phyloP scores from a whole-genome alignment of 352 stramenopile species.

The Elongisporangium senticosum region DNA sequence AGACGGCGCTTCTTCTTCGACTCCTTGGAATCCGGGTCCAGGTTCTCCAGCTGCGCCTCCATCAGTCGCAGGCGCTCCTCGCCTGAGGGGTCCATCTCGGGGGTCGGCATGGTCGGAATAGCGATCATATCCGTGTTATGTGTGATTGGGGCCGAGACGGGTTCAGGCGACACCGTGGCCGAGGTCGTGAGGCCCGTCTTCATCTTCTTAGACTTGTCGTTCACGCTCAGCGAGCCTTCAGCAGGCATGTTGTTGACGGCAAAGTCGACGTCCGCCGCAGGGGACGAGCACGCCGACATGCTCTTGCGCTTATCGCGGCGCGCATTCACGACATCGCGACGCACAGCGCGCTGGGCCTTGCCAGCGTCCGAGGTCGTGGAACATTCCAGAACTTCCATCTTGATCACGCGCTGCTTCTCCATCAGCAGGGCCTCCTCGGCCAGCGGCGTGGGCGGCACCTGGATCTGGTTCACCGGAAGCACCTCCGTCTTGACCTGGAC shows the following conservation, averaged over 20 bases:
- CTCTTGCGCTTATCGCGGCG: conserved; percentile 78
- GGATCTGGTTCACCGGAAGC: conserved; percentile 57
- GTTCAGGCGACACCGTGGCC: conserved; percentile 16
- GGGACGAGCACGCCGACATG: conserved; percentile 16
- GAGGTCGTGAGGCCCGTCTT: conserved; percentile 63
- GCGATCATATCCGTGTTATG: conserved; percentile 1
- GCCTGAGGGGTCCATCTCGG: conserved; percentile 55
- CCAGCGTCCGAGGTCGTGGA: conserved; percentile 13
- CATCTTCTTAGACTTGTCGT: conserved; percentile 63
- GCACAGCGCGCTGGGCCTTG: conserved; percentile 63
- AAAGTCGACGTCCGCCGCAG: conserved; percentile 1
- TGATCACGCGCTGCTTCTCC: conserved; percentile 51
- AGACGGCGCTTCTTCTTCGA: conserved; percentile 87
- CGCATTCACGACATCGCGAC: conserved; percentile 59
- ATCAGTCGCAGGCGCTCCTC: conserved; percentile 79
- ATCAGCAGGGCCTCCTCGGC: conserved; percentile 14
- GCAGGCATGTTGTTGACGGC: conserved; percentile 4
- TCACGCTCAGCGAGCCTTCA: conserved; percentile 11
- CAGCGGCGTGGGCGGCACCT: conserved; percentile 26
- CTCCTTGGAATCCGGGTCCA: conserved; percentile 85
- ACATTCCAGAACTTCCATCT: conserved; percentile 34
- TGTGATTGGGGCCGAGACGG: conserved; percentile 8
- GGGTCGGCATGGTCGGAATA: conserved; percentile 20
- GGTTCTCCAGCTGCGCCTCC: conserved; percentile 76
- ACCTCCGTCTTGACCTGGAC: conserved; percentile 26